phyloP scores from a whole-genome alignment of 768 basidiomycete genomes.

The Podaxis sp. region DNA sequence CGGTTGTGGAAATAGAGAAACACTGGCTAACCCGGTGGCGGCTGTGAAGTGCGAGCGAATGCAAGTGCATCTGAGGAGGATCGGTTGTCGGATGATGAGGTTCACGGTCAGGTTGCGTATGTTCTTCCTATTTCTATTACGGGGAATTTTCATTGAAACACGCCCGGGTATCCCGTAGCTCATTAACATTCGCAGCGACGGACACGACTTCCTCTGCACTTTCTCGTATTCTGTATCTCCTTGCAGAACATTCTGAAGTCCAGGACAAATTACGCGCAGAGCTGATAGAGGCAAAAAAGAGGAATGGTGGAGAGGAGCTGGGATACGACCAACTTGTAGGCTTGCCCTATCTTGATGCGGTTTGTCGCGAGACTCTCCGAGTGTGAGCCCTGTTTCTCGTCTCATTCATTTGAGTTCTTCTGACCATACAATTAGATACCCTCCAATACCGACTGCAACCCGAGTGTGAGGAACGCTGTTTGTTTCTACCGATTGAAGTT shows the following conservation, averaged over 20 bases:
- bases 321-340: slow-evolving; percentile 35
- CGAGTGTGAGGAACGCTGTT: slow-evolving; percentile 24
- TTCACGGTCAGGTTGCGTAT: slow-evolving; percentile 27
- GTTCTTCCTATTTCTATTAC: neutral
- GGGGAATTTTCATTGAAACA: neutral
- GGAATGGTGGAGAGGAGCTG: slow-evolving; percentile 25
- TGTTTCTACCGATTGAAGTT: neutral
- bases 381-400: slow-evolving; percentile 24
- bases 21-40: neutral
- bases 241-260: slow-evolving; percentile 33
- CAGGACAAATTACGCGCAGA: slow-evolving; percentile 40
- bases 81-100: slow-evolving; percentile 32
- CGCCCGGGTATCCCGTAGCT: slow-evolving; percentile 19
- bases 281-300: slow-evolving; percentile 27
- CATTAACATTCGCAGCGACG: slow-evolving; percentile 39
- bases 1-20: neutral
- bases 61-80: slow-evolving; percentile 30
- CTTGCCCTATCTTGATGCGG: slow-evolving; percentile 40
- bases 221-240: slow-evolving; percentile 30
- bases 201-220: slow-evolving; percentile 44
- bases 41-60: slow-evolving; percentile 19
- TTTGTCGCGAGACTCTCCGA: slow-evolving; percentile 40
- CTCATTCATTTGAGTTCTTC: too few species aligned
- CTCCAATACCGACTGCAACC: slow-evolving; percentile 22
- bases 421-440: slow-evolving; percentile 16